Base-by-base conservation (phyloP, 306 rosid species). In the Dryas drummondii region DNA sequence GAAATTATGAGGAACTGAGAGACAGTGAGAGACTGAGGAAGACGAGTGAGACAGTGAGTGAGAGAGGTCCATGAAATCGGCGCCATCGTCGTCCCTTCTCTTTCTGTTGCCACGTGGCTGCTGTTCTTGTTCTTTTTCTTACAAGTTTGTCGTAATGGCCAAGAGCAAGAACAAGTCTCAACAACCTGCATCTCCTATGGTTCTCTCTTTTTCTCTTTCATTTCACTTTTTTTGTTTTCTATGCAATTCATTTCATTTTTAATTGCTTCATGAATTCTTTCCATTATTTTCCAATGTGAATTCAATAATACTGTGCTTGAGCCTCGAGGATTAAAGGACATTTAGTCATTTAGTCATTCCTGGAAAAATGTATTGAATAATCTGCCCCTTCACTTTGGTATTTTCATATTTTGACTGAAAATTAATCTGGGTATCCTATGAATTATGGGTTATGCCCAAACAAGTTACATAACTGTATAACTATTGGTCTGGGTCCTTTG, bases 11-110 rank as follows among this genome's bases (percentile, higher is more conserved):
- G 54, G 46, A 47, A 13, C 11, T 66, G 55, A 66, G 15, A 46
- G 6, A 12, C 5, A 12, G 55, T 13, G 16, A 14, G 16, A 12
- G 14, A 5, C 55, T 3, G 59, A 54, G 0, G 27, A 54, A 1
- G 59, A 54, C 8, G 9, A 54, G 3, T 26, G 63, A 5, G 40
- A 22, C 37, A 8, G 40, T 6, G 32, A 7, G 61, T 3, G 6
- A 19, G 11, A 7, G 61, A 17, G 16, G 44, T 14, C 45, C 65
- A 71, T 71, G 75, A 71, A 54, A 71, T 71, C 65, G 52, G 75
- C 75, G 65, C 59, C 75, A 26, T 47, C 42, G 71, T 44, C 65
- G 65, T 71, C 75, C 15, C 14, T 7, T 5, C 52, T 41, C 52
- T 55, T 71, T 11, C 64, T 54, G 9, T 27, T 55, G 13, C 64